Evolutionary conservation across 208 protist genomes (phyloP).

Genomic region (Crithidia brevicula): DNA sequence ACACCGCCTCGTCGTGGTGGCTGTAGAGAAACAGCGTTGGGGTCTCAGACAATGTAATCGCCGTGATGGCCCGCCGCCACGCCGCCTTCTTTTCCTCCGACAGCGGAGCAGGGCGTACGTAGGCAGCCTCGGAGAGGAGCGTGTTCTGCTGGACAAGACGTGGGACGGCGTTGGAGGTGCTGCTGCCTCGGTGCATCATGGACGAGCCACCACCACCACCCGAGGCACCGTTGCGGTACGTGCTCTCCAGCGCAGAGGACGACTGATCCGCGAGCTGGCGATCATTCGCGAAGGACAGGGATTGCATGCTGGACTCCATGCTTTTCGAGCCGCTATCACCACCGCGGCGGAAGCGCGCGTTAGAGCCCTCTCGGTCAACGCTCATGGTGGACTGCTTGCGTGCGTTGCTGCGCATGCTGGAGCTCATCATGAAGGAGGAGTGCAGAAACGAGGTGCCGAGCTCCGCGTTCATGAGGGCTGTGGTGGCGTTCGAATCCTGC

Average conservation of each 20-base stretch:
- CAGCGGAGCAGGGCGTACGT: conserved; percentile 17
- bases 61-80: conserved; percentile 68
- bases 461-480: conserved; percentile 23
- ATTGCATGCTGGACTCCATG: conserved; percentile 47
- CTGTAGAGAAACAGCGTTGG: conserved; percentile 87
- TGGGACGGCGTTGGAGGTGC: conserved; percentile 3
- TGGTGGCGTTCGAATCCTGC: conserved; percentile 6
- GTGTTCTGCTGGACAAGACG: conserved; percentile 32
- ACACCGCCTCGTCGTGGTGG: conserved; percentile 87
- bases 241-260: conserved; percentile 15
- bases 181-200: conserved; percentile 1
- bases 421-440: conserved; percentile 65
- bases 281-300: conserved; percentile 34
- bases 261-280: conserved; percentile 22
- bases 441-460: conserved; percentile 69
- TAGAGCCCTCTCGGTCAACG: not conserved
- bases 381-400: not conserved
- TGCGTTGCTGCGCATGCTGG: conserved; percentile 16
- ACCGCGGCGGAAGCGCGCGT: conserved; percentile 16
- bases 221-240: not conserved
- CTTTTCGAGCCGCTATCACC: conserved; percentile 21
- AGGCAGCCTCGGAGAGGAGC: conserved; percentile 39
- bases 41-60: conserved; percentile 80
- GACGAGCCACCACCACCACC: conserved; percentile 10
- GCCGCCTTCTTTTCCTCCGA: conserved; percentile 53